A percentile compares a stretch with the other conserved stretches of the same genome.
Conservation (phyloP, 345 rosid species). For the Corymbia maculata region DNA sequence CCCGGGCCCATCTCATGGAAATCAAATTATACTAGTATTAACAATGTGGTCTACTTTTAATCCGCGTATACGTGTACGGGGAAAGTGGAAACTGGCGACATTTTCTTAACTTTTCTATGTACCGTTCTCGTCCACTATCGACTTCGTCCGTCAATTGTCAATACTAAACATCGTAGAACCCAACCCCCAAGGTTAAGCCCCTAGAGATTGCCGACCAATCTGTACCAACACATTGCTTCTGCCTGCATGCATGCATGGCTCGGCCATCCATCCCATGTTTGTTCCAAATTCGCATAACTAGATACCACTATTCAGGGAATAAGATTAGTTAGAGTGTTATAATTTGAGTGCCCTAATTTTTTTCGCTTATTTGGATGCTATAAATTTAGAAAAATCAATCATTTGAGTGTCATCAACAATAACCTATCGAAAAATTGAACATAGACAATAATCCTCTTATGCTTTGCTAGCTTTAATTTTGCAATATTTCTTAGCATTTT, state of each 20-base stretch:
- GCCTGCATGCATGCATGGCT: background rate
- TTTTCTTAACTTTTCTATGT: background rate
- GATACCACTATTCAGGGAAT: background rate
- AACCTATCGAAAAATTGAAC: too few relatives aligned
- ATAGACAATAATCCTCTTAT: too few relatives aligned
- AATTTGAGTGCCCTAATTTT: too few relatives aligned
- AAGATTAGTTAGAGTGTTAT: too few relatives aligned
- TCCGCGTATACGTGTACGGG: background rate
- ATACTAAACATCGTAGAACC: background rate
- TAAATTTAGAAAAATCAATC: too few relatives aligned
- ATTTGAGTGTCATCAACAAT: too few relatives aligned
- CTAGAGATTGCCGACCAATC: background rate
- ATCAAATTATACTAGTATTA: too few relatives aligned
- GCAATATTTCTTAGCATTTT: too few relatives aligned
- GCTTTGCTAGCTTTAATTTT: too few relatives aligned
- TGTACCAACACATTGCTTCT: background rate
- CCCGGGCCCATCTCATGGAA: too few relatives aligned
- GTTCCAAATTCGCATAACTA: background rate
- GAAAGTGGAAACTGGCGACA: background rate
- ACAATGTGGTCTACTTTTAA: too few relatives aligned
- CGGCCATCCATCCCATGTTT: background rate
- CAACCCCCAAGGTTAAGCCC: background rate
- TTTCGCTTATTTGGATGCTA: too few relatives aligned
- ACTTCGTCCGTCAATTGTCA: background rate
- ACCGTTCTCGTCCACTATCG: background rate